Evolutionary conservation across 179 eudicot species (phyloP), one percentile per base, ranked within the genome.

Genomic region (Pouteria campechiana): DNA sequence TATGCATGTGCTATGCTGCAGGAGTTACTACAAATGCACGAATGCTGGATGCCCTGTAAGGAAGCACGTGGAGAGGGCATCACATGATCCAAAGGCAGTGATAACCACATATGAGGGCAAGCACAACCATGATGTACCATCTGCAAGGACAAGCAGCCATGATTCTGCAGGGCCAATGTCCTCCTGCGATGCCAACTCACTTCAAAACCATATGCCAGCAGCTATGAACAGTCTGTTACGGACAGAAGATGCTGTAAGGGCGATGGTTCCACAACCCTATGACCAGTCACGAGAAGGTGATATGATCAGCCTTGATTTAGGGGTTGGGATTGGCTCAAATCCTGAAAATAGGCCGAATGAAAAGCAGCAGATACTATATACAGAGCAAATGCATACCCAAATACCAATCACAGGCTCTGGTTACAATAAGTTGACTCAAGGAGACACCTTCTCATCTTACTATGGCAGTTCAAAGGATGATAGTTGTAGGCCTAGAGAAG

Each of bases 11-110:
- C 24, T 48, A 32, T 51, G 9, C 24, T 67, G 48, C 69, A 84
- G 94, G 90, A 84, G 94, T 50, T 84, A 84, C 32, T 84, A 84
- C 74, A 84, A 82, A 67, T 85, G 95, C 72, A 82, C 95, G 25
- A 64, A 72, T 41, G 73, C 73, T 10, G 88, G 93, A 57, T 85
- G 95, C 63, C 82, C 93, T 0, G 93, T 85, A 33, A 67, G 93
- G 54, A 85, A 85, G 55, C 94, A 83, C 7, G 94, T 83, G 51
- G 94, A 83, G 55, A 76, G 94, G 64, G 89, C 94, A 46, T 80
- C 89, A 20, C 89, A 79, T 37, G 94, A 83, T 54, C 94, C 79
- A 0, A 83, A 76, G 72, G 81, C 89, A 35, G 94, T 83, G 17
- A 80, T 83, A 55, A 83, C 94, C 4, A 80, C 94, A 5, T 83